Evolutionary conservation across 805 yeast species (phyloP), one percentile per base, ranked within the genome.

Genomic region (Metschnikowia aberdeeniae): DNA sequence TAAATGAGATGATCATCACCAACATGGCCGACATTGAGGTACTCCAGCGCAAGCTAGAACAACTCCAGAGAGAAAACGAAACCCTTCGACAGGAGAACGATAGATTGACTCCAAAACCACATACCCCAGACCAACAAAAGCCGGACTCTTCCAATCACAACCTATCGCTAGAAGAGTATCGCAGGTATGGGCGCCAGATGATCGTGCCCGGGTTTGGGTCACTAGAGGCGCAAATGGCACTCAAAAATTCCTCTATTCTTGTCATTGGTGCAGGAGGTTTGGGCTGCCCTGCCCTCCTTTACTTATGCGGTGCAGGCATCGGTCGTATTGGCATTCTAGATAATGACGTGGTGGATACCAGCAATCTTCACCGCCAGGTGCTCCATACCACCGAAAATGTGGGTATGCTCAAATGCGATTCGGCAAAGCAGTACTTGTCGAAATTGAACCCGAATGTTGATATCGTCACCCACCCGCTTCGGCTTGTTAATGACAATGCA

Each of bases 231-330:
- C 99, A 93, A 61, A 42, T 75, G 6, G 68, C 65, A 35, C 63
- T 93, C 38, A 82, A 81, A 51, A 53, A 62, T 0, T 47, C 92
- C 2, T 77, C 70, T 42, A 77, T 90, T 0, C 63, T 92, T 22
- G 90, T 93, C 0, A 75, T 93, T 6, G 99, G 99, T 1, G 97
- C 97, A 0, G 99, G 99, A 9, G 99, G 99, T 0, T 71, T 93
- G 6, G 98, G 99, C 0, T 84, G 95, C 54, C 97, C 99, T 0
- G 95, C 95, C 0, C 63, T 92, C 40, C 72, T 86, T 35, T 93
- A 93, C 59, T 65, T 93, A 2, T 82, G 83, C 0, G 97, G 95
- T 0, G 85, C 96, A 0, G 99, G 99, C 4, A 68, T 92, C 3
- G 98, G 96, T 1, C 62, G 67, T 2, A 72, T 93, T 19, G 97